A percentile compares a stretch with the other conserved stretches of the same genome.
These are phyloP conservation scores for Spizellomyces sp. DNA, from an alignment of 192 early-diverging fungal species.

Conservation along the genomic window DNA sequence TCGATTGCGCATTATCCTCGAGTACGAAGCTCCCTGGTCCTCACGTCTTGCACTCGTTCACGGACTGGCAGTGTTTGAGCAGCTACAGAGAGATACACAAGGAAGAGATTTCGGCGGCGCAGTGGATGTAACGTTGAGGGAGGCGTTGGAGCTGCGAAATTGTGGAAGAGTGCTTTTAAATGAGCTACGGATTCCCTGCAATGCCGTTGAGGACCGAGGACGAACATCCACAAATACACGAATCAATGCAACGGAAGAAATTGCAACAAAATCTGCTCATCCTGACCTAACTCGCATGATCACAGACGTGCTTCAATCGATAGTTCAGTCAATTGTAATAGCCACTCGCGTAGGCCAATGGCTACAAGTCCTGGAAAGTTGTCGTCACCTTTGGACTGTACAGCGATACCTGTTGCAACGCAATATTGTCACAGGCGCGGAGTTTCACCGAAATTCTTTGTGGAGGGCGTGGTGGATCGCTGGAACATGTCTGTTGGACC, in stretches of 20 bases:
- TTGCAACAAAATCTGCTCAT: background rate
- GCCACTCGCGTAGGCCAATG: constrained; percentile 35
- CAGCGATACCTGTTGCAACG: constrained; percentile 19
- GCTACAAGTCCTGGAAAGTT: constrained; percentile 31
- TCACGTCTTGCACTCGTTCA: constrained; percentile 20
- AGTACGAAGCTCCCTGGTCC: constrained; percentile 33
- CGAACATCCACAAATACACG: background rate
- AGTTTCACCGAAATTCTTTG: constrained; percentile 32
- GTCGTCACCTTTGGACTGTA: constrained; percentile 38
- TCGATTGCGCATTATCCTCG: constrained; percentile 29
- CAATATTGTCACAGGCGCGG: constrained; percentile 21
- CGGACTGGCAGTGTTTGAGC: constrained; percentile 29
- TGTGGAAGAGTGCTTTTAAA: constrained; percentile 19
- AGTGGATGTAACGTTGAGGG: background rate
- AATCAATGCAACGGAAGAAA: background rate
- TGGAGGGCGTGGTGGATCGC: constrained; percentile 48
- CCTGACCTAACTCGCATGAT: constrained; percentile 17
- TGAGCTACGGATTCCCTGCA: background rate
- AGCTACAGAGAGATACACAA: constrained; percentile 27
- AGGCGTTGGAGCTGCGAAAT: constrained; percentile 27
- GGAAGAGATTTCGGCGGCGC: constrained; percentile 3
- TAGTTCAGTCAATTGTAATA: constrained; percentile 47
- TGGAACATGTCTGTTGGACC: constrained; percentile 37
- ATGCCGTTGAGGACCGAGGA: background rate
- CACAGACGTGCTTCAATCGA: constrained; percentile 41